Evolutionary conservation across 208 protist genomes (phyloP), one percentile per base, ranked within the genome.

Genomic region (Trypanosoma congolense): DNA sequence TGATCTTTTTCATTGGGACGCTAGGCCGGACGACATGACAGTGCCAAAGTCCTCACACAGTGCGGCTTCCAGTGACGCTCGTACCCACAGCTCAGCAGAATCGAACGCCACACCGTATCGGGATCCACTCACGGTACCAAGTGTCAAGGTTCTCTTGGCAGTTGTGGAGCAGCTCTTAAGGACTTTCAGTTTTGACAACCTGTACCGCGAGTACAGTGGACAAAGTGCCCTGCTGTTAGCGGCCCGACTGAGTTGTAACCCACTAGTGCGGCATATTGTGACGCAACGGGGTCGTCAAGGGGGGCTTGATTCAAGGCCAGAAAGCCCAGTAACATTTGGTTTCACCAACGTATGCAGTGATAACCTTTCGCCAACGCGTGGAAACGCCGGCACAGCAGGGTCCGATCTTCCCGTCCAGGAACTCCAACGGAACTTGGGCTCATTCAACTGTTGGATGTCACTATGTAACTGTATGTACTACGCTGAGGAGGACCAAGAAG

Each of bases 391-490:
- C n/a, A n/a, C n/a, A n/a, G n/a, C n/a, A n/a, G n/a, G n/a, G n/a
- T n/a, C n/a, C n/a, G n/a, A n/a, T 30, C 48, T n/a, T 21, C 22
- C 10, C 1, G 55, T 61, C 38, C 10, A 14, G 1, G 36, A 50
- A 12, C 26, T 69, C 0, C 21, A 2, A 18, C 36, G 25, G 22
- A 61, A 61, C 38, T 52, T 69, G 33, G 24, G 40, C 16, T 22
- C 25, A n/a, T 55, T 43, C 8, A 28, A 35, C 16, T 69, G 62
- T 48, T 69, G 80, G 29, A 51, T 59, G 48, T 33, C 68, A 9
- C 72, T 92, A 14, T 74, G 77, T 2, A 87, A 75, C 1, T 69
- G 77, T 3, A 59, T 88, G 14, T 92, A 92, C 65, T 92, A 82
- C 57, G 48, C 58, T 24, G 82, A 81, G 26, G 68, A 77, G 41